Evolutionary conservation across 2,329 filamentous ascomycete species (phyloP), one percentile per base, ranked within the genome.

Genomic region (Rosellinia necatrix): DNA sequence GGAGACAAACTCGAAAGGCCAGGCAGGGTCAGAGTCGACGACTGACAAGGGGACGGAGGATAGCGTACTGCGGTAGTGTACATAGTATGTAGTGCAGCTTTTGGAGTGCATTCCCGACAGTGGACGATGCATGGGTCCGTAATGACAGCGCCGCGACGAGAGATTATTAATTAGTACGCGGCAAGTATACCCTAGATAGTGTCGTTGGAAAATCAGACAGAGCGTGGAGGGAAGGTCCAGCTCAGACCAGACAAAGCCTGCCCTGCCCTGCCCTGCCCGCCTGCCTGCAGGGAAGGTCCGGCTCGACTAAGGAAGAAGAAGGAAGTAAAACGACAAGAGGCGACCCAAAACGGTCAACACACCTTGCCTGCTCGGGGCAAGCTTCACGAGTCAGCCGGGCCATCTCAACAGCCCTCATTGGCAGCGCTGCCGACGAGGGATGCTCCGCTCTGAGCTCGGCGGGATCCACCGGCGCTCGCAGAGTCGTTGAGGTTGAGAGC

Each of bases 321-420:
- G n/a, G n/a, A n/a, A n/a, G n/a, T n/a, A n/a, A n/a, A n/a, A n/a
- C n/a, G n/a, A n/a, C n/a, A n/a, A n/a, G n/a, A n/a, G 30, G 40
- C 10, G 40, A 34, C 22, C 47, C 21, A 49, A 65, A 64, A 58
- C 50, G 46, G 53, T 46, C 52, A 53, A 59, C 49, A 58, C 62
- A 60, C 64, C 63, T 63, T 67, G 58, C 63, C 65, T 53, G 52
- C 35, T 64, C 61, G 46, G 64, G 63, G 53, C 57, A 64, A 63
- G 51, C 52, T n/a, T 44, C 50, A 27, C 59, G 60, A 67, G 66
- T 65, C 66, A 66, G 60, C 64, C 58, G 54, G n/a, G 63, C 35
- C 64, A 67, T 66, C 56, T 29, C 34, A 38, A 37, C 21, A 41
- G 56, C 59, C 55, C 65, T 53, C 48, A 61, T 58, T 59, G 56